Base-by-base conservation (phyloP, 805 yeast genomes). In the Candida peoriensis region DNA sequence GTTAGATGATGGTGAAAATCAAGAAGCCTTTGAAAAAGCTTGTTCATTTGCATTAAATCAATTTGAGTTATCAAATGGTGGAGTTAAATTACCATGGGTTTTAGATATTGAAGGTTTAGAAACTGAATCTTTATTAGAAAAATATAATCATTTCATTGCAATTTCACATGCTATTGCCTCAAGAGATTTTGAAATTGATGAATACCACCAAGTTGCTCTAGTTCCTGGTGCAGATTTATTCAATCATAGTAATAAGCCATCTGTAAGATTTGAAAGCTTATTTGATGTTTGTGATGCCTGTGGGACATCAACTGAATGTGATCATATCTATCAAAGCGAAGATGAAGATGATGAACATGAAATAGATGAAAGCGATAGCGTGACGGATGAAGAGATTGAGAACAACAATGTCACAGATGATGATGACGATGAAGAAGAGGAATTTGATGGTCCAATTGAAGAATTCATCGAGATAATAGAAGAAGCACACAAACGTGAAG, bases 221-320 rank as follows among this genome's bases (percentile, higher is more conserved):
- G 95, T 89, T 17, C 96, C 97, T 0, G 85, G 88, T 12, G 97
- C 96, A 0, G 96, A 89, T 58, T 61, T 90, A 23, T 86, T 88
- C 60, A 89, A 89, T 46, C 96, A 88, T 52, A 68, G 60, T 11
- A 76, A 57, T 2, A 50, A 60, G 6, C 88, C 84, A 41, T 67
- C 74, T 46, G 87, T 79, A 8, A 81, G 78, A 57, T 85, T 87
- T 51, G 82, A 76, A 38, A 62, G 78, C 4, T 41, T 68, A 4
- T 70, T 55, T 26, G 72, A 70, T 19, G 82, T 74, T 3, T 76
- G 82, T 49, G 63, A 47, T 8, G 42, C 50, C 13, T 76, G 82
- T 51, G 81, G 81, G 12, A 63, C 57, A 14, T 43, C 55, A 7
- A 57, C 61, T 7, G 62, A 50, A 24, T 72, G 78, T 41, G 52